Conservation (phyloP, 805 yeast genomes). For the Clavispora fructus region DNA sequence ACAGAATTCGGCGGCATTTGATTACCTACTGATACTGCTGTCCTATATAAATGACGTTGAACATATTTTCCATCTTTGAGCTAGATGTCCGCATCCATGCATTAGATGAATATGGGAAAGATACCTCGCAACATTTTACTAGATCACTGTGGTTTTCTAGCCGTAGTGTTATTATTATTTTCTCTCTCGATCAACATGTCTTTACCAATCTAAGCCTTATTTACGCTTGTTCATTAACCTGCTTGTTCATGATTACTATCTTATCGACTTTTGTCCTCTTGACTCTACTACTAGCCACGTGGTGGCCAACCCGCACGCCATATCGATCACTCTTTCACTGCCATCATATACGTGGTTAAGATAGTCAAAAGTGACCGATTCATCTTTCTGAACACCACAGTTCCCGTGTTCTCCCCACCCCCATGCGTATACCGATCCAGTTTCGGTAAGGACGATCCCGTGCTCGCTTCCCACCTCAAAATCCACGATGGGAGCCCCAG, state of each 20-base stretch:
- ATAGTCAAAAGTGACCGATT: constrained; percentile 31
- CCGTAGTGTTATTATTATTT: too few species aligned
- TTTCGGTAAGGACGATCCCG: constrained; percentile 44
- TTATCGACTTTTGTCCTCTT: background rate
- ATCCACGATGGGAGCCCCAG: constrained; percentile 4
- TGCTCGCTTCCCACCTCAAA: constrained; percentile 81
- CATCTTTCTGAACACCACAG: constrained; percentile 50
- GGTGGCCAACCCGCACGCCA: constrained; percentile 65
- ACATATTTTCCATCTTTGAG: constrained; percentile 80
- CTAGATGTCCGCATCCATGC: constrained; percentile 20
- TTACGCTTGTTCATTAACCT: too few species aligned
- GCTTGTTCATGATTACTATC: too few species aligned
- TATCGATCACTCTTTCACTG: constrained; percentile 16
- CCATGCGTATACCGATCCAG: constrained; percentile 59
- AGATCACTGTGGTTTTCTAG: too few species aligned
- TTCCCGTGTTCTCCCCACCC: constrained; percentile 99
- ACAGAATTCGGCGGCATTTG: background rate
- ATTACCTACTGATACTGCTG: constrained; percentile 46
- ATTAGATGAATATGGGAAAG: constrained; percentile 79
- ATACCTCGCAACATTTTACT: constrained; percentile 55
- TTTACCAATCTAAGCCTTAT: too few species aligned
- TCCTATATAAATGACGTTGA: constrained; percentile 60
- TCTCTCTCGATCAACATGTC: too few species aligned
- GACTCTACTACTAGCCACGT: constrained; percentile 46
- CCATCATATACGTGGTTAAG: constrained; percentile 30